Base-by-base conservation (phyloP, 2,329 filamentous ascomycete genomes). In the Beauveria sp. region DNA sequence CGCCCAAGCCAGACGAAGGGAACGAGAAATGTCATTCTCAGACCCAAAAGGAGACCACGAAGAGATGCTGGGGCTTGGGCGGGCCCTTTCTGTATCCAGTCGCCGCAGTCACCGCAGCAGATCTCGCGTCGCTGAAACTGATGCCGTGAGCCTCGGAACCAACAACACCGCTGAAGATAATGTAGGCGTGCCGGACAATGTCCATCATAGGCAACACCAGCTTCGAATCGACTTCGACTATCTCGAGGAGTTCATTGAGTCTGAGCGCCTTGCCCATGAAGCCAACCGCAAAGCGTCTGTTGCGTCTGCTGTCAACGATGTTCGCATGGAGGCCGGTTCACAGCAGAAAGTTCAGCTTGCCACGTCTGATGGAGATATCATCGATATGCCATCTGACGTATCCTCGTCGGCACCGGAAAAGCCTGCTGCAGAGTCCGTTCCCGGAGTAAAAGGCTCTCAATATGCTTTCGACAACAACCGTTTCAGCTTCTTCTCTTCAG, bases 401-500 rank as follows among this genome's bases (percentile, higher is more conserved):
- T 78, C 78, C 1, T 67, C 70, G 46, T 67, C 70, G 48, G 46
- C 72, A 66, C 61, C 71, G 18, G 84, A 86, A 69, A 85, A 86
- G 68, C 64, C 73, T 0, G 72, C 76, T 3, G 66, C 69, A 1
- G 68, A 67, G 3, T 62, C 64, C n/a, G 66, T 70, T 7, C 63
- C 73, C 5, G 75, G 79, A 28, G 28, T 34, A 9, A 77, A 77
- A 65, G 66, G 73, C 59, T 69, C 67, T 60, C 59, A 65, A 4
- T 62, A 62, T n/a, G n/a, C 68, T 69, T 16, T 80, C 52, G 87
- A 91, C 62, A 82, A 84, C 37, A 94, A 92, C 70, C 85, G 93
- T 5, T 97, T 96, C 78, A 94, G 92, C 64, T 97, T 97, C 77
- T 99, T 99, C 75, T 97, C 92, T 0, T 97, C 94, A 0, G 91